Conservation (phyloP, 257 asterid genomes). For the Solanum corneliomulleri region DNA sequence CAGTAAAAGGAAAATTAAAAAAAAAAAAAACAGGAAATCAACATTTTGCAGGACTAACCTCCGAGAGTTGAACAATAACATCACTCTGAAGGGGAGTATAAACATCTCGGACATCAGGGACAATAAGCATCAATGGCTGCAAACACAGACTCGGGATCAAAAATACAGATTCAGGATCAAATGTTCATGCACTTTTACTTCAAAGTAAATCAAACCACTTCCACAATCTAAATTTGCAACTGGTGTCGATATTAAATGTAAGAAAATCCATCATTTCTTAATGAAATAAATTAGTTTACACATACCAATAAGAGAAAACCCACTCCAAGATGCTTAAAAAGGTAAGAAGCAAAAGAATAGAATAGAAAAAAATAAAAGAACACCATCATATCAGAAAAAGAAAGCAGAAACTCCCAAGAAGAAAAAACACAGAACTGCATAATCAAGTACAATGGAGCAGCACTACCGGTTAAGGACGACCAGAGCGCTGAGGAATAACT, state of each 20-base stretch:
- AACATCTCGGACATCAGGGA: constrained; percentile 91
- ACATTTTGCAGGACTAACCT: constrained; percentile 34
- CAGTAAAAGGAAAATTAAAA: neutral
- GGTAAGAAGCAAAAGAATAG: neutral
- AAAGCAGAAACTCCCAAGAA: neutral
- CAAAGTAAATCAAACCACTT: neutral
- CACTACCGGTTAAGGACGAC: neutral
- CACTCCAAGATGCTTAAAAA: neutral
- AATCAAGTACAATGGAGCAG: neutral
- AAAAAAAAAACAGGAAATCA: neutral
- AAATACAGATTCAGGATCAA: no score
- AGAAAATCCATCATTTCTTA: neutral
- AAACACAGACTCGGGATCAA: neutral
- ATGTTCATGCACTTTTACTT: neutral
- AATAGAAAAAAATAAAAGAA: neutral
- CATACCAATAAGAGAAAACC: neutral
- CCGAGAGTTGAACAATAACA: constrained; percentile 77
- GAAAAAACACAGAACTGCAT: neutral
- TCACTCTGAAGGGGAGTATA: constrained; percentile 91
- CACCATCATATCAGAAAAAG: neutral
- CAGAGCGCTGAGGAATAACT: neutral
- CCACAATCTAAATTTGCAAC: neutral
- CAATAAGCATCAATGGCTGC: constrained; percentile 97
- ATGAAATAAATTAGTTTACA: neutral
- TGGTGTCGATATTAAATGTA: neutral